These are phyloP conservation scores for Cystobasidiaceae sp. DNA, from an alignment of 1,284 basidiomycete species.

Conservation along the genomic window DNA sequence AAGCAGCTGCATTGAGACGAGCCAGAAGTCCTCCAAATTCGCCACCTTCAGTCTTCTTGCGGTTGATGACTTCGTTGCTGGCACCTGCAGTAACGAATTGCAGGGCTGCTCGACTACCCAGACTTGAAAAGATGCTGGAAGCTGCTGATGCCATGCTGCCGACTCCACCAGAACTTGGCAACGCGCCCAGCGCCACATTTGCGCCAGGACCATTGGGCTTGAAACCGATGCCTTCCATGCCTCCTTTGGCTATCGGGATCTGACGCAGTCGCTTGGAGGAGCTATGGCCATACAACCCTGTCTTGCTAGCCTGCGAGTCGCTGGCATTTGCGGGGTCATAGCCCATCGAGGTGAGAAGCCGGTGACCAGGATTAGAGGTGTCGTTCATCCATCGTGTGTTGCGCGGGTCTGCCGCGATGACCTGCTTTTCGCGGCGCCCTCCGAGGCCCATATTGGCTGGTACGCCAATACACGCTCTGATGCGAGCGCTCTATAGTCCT, in stretches of 20 bases:
- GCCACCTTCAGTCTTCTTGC: slow-evolving; percentile 30
- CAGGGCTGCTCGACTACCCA: slow-evolving; percentile 32
- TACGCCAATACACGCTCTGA: too few relatives aligned
- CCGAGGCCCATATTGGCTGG: slow-evolving; percentile 22
- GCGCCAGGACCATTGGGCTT: slow-evolving; percentile 22
- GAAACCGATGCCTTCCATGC: slow-evolving; percentile 29
- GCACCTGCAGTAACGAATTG: slow-evolving; percentile 32
- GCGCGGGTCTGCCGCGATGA: slow-evolving; percentile 36
- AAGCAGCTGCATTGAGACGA: slow-evolving; percentile 23
- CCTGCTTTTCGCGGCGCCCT: slow-evolving; percentile 26
- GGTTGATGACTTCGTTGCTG: slow-evolving; percentile 24
- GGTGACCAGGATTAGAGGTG: slow-evolving; percentile 38
- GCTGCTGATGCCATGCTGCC: slow-evolving; percentile 24
- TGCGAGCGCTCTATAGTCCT: too few relatives aligned
- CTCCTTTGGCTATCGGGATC: slow-evolving; percentile 23
- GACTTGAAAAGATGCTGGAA: slow-evolving; percentile 20
- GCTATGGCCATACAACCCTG: slow-evolving; percentile 13
- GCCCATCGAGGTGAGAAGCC: slow-evolving; percentile 41
- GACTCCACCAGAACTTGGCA: neutral
- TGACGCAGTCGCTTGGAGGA: slow-evolving; percentile 15
- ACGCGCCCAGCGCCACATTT: slow-evolving; percentile 6
- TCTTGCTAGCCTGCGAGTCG: slow-evolving; percentile 5
- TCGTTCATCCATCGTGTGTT: slow-evolving; percentile 41
- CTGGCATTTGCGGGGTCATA: slow-evolving; percentile 36
- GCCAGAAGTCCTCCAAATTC: slow-evolving; percentile 29